Evolutionary conservation across 192 early-diverging fungal species (phyloP), one percentile per base, ranked within the genome.

Genomic region (Coemansia sp.): DNA sequence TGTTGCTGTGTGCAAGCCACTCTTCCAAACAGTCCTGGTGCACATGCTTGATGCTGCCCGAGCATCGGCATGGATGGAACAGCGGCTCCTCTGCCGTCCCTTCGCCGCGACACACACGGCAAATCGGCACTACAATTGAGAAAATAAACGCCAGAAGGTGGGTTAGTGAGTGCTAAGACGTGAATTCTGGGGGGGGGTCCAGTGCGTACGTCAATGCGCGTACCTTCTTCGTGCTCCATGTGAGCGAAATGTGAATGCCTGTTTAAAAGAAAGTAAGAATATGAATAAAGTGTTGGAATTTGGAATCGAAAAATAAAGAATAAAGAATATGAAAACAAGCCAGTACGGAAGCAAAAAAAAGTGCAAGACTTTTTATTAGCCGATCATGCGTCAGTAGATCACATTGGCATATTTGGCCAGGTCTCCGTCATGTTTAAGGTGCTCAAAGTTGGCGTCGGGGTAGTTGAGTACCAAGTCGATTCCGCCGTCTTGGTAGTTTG

Each of bases 31-130:
- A 96, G 41, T 87, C 84, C 72, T 96, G 93, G 79, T 98, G 95
- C n/a, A 98, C 90, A 76, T 87, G 93, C 65, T 87, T 85, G 74
- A 98, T 98, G 68, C 90, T 92, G 12, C 95, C 95, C 18, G 93
- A 89, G 80, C 95, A 98, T 74, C 93, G 93, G 81, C 95, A 98
- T 8, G 95, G 95, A 72, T 92, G 85, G 70, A 88, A 95, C 41
- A 98, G 84, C 32, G 91, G 94, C 63, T 96, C 88, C 8, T 90
- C 85, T 9, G 81, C 73, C 9, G 91, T 92, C 36, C 76, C 84
- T 58, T 88, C 89, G 37, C 83, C 82, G 36, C 91, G 87, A 53
- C 91, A 93, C 26, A 93, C 90, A 67, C 91, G 87, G 79, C 91
- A 93, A 63, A 92, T 88, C 63, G 87, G 85, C 70, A 65, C 82